A percentile compares a stretch with the other conserved stretches of the same genome.
phyloP scores from a whole-genome alignment of 768 basidiomycete genomes.

The Clitopilus hobsonii region DNA sequence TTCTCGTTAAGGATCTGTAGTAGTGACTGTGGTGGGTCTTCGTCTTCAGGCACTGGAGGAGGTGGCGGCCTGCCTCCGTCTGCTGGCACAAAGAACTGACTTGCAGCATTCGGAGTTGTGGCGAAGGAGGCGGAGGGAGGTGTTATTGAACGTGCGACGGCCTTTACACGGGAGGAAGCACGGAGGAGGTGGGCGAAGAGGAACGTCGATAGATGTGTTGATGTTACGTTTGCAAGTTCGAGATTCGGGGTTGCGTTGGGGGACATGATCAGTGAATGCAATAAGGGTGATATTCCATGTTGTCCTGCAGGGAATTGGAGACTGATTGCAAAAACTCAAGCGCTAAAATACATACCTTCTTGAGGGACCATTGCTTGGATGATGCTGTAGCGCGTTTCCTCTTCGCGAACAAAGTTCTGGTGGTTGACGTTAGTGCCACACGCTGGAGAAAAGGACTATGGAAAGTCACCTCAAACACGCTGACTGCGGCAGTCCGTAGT shows the following conservation, averaged over 20 bases:
- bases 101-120: conserved; percentile 21
- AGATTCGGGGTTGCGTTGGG: conserved; percentile 51
- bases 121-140: conserved; percentile 36
- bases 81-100: conserved; percentile 72
- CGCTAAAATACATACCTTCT: conserved; percentile 44
- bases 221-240: conserved; percentile 50
- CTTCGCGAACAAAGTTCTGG: conserved; percentile 74
- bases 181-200: conserved; percentile 79
- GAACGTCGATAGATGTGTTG: conserved; percentile 70
- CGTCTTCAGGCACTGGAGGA: conserved; percentile 39
- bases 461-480: conserved; percentile 71
- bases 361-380: conserved; percentile 68
- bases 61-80: conserved; percentile 43
- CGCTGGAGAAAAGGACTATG: conserved; percentile 2
- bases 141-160: conserved; percentile 57
- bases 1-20: conserved; percentile 88
- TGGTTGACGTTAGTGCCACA: not conserved
- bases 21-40: conserved; percentile 65
- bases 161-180: conserved; percentile 59
- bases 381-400: conserved; percentile 66
- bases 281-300: conserved; percentile 54
- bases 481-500: conserved; percentile 70
- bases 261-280: conserved; percentile 61
- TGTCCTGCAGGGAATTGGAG: conserved; percentile 14
- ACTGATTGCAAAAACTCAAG: too few species aligned